Evolutionary conservation across 179 eudicot genomes (phyloP).

Genomic region (Dionaea muscipula): DNA sequence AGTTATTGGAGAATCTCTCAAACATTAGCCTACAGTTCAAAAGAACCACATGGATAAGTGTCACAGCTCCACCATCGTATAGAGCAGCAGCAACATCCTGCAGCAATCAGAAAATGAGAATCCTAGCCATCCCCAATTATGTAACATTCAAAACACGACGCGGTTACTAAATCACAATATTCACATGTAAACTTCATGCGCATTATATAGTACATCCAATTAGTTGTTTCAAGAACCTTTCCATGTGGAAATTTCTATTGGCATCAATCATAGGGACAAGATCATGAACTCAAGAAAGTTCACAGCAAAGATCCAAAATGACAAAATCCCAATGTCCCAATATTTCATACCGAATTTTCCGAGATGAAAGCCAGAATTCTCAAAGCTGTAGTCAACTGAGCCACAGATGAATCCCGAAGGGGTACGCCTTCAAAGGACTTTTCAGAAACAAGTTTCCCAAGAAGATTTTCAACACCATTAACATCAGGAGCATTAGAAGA

Average conservation of each 20-base stretch:
- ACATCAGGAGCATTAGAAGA: constrained; percentile 52
- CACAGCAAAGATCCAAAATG: not conserved
- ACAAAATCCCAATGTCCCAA: not conserved
- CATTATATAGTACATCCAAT: too few species aligned
- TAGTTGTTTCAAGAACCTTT: too few species aligned
- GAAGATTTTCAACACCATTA: constrained; percentile 68
- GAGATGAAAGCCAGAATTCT: constrained; percentile 81
- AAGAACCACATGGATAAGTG: constrained; percentile 74
- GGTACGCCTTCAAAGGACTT: constrained; percentile 64
- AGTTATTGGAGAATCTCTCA: constrained; percentile 84
- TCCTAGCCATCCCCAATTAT: not conserved
- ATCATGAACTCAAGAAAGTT: too few species aligned
- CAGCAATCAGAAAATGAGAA: constrained; percentile 14
- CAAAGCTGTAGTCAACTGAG: constrained; percentile 84
- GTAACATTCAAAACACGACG: not conserved
- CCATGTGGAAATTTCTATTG: too few species aligned
- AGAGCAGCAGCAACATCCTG: constrained; percentile 80
- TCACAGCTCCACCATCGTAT: constrained; percentile 84
- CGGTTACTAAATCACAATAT: too few species aligned
- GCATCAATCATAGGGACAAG: too few species aligned
- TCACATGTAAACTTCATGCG: too few species aligned
- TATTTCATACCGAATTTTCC: constrained; percentile 63
- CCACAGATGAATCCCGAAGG: constrained; percentile 86
- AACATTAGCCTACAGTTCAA: constrained; percentile 77
- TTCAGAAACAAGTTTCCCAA: constrained; percentile 79